phyloP scores from a whole-genome alignment of 2,329 filamentous ascomycete genomes.

The Alternaria longipes region DNA sequence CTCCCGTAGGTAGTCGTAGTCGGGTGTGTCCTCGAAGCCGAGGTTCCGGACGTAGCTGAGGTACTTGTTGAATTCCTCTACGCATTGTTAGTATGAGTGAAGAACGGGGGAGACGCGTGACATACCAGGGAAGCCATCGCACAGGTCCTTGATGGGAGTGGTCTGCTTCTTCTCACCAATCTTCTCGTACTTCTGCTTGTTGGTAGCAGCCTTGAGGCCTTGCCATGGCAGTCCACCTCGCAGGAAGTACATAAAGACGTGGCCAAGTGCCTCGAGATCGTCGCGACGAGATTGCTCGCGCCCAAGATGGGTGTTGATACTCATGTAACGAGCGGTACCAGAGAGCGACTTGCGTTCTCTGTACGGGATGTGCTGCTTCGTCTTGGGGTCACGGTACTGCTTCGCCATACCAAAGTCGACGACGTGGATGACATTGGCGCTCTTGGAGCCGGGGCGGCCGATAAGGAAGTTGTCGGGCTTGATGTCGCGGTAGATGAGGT shows the following conservation, averaged over 20 bases:
- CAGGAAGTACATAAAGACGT: conserved; percentile 76
- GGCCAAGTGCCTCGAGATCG: conserved; percentile 85
- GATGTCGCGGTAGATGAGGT: conserved; percentile 98
- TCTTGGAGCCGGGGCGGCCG: conserved; percentile 87
- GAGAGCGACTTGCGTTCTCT: conserved; percentile 96
- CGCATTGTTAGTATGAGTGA: conserved; percentile 38
- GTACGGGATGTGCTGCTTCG: conserved; percentile 98
- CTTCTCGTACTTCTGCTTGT: conserved; percentile 99
- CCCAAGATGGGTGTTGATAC: conserved; percentile 98
- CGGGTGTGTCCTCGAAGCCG: conserved; percentile 96
- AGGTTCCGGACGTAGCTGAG: conserved; percentile 96
- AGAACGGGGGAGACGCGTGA: conserved; percentile 7
- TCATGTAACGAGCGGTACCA: conserved; percentile 98
- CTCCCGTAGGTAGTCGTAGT: conserved; percentile 97
- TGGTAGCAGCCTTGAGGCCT: conserved; percentile 73
- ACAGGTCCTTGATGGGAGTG: conserved; percentile 94
- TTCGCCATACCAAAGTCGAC: conserved; percentile 99
- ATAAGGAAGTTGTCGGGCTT: conserved; percentile 99
- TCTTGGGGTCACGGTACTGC: conserved; percentile 98
- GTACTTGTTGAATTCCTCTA: conserved; percentile 97
- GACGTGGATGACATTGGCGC: conserved; percentile 97
- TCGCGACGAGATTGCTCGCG: conserved; percentile 95
- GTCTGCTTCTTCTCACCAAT: conserved; percentile 99
- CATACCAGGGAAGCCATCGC: conserved; percentile 86
- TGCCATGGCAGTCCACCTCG: conserved; percentile 73